Evolutionary conservation across 2,329 filamentous ascomycete species (phyloP).

Genomic region (Trichoderma lentiforme): DNA sequence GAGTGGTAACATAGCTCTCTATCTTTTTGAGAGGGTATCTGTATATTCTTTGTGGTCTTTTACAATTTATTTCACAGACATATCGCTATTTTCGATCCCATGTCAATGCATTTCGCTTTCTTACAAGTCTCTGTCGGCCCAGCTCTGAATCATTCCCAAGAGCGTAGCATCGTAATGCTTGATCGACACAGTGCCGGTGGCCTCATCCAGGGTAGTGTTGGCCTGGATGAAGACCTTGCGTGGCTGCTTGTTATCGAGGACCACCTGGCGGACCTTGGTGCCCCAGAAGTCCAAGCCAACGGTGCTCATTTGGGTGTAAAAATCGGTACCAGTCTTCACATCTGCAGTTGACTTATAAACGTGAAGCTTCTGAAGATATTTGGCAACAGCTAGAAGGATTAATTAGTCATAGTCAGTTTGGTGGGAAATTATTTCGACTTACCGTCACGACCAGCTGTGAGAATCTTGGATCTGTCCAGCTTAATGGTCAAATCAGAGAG

Average conservation of each 20-base stretch:
- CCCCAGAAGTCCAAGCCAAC: slow-evolving; percentile 84
- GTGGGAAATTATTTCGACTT: slow-evolving; percentile 21
- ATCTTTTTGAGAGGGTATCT: neutral
- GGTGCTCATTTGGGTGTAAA: slow-evolving; percentile 80
- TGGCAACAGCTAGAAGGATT: slow-evolving; percentile 62
- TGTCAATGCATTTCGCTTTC: neutral
- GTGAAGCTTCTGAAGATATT: slow-evolving; percentile 87
- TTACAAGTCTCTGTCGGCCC: slow-evolving; percentile 59
- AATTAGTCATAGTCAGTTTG: slow-evolving; percentile 24
- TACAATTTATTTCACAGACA: neutral
- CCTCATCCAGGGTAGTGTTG: slow-evolving; percentile 72
- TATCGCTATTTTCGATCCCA: neutral
- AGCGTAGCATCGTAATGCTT: slow-evolving; percentile 83
- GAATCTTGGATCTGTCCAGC: slow-evolving; percentile 81
- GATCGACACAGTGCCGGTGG: slow-evolving; percentile 67
- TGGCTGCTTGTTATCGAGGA: slow-evolving; percentile 75
- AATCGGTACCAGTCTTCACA: slow-evolving; percentile 67
- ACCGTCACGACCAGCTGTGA: slow-evolving; percentile 72
- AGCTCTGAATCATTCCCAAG: slow-evolving; percentile 81
- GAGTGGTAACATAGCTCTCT: neutral
- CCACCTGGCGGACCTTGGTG: slow-evolving; percentile 70
- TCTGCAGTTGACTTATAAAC: slow-evolving; percentile 91
- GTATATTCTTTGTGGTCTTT: neutral
- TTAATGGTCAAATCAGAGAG: slow-evolving; percentile 78
- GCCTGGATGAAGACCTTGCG: slow-evolving; percentile 91